Evolutionary conservation across 1,139 yeast genomes (phyloP).

Genomic region (Candida frijolesensis): DNA sequence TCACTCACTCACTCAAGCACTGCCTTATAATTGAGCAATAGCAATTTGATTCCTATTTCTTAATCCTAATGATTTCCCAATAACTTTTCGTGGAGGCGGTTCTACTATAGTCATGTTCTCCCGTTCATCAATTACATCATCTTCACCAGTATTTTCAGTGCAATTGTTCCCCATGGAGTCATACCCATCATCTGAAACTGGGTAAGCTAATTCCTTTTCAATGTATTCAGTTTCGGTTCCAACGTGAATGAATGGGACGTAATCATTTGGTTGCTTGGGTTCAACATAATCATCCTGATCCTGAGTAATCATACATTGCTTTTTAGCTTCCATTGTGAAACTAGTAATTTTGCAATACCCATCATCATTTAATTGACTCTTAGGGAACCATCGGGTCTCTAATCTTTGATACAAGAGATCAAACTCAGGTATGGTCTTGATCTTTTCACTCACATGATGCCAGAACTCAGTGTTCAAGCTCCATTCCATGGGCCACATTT

Average conservation of each 20-base stretch:
- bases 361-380: slow-evolving; percentile 15
- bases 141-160: neutral
- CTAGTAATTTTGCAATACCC: slow-evolving; percentile 27
- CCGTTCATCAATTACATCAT: neutral
- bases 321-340: slow-evolving; percentile 25
- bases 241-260: slow-evolving; percentile 21
- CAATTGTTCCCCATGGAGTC: neutral
- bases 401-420: slow-evolving; percentile 18
- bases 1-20: no score
- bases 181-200: slow-evolving; percentile 3
- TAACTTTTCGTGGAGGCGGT: slow-evolving; percentile 3
- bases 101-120: slow-evolving; percentile 1
- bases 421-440: slow-evolving; percentile 19
- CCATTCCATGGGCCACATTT: slow-evolving; percentile 28
- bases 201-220: slow-evolving; percentile 8
- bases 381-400: slow-evolving; percentile 15
- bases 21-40: slow-evolving; percentile 5
- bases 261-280: slow-evolving; percentile 20
- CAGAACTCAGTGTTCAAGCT: slow-evolving; percentile 32
- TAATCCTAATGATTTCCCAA: slow-evolving; percentile 11
- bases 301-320: slow-evolving; percentile 26
- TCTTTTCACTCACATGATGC: slow-evolving; percentile 22
- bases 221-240: slow-evolving; percentile 20
- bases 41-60: slow-evolving; percentile 4
- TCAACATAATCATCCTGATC: slow-evolving; percentile 28